A percentile compares a stretch with the other conserved stretches of the same genome.
Evolutionary conservation across 192 early-diverging fungal species (phyloP).

Genomic region (Coemansia sp.): DNA sequence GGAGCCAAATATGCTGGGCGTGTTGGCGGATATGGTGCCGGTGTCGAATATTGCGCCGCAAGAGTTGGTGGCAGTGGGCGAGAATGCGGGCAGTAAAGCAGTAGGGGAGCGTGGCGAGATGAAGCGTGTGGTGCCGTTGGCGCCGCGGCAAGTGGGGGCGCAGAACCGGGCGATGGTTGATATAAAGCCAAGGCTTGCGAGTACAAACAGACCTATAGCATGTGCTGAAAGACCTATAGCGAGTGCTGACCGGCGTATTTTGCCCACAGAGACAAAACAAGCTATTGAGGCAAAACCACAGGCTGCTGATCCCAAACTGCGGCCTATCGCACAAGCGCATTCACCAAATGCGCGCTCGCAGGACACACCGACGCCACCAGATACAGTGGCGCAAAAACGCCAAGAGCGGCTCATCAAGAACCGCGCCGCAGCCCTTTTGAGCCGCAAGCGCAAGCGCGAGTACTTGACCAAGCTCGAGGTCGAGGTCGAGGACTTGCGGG

Average conservation of each 20-base stretch:
- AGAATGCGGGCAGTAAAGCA: constrained; percentile 20
- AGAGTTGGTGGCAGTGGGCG: constrained; percentile 29
- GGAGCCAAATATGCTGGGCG: constrained; percentile 15
- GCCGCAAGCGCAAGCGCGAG: constrained; percentile 87
- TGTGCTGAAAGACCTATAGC: too few relatives aligned
- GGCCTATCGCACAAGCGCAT: constrained; percentile 25
- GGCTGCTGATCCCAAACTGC: constrained; percentile 3
- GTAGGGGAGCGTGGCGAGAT: constrained; percentile 1
- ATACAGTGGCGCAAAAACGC: constrained; percentile 61
- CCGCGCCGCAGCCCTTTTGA: constrained; percentile 81
- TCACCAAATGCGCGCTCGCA: constrained; percentile 11
- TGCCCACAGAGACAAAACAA: not conserved
- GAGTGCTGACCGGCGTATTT: too few relatives aligned
- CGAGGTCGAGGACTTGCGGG: constrained; percentile 64
- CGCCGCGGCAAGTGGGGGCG: constrained; percentile 13
- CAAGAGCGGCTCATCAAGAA: constrained; percentile 91
- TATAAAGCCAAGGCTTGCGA: not conserved
- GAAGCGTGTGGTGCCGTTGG: not conserved
- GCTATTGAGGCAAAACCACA: not conserved
- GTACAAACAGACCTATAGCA: too few relatives aligned
- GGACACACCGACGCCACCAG: not conserved
- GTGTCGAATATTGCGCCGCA: constrained; percentile 46
- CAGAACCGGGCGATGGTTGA: constrained; percentile 38
- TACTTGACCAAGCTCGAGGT: constrained; percentile 75
- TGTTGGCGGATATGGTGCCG: constrained; percentile 25